Conservation (phyloP, 805 yeast genomes). For the Candida tallmaniae region DNA sequence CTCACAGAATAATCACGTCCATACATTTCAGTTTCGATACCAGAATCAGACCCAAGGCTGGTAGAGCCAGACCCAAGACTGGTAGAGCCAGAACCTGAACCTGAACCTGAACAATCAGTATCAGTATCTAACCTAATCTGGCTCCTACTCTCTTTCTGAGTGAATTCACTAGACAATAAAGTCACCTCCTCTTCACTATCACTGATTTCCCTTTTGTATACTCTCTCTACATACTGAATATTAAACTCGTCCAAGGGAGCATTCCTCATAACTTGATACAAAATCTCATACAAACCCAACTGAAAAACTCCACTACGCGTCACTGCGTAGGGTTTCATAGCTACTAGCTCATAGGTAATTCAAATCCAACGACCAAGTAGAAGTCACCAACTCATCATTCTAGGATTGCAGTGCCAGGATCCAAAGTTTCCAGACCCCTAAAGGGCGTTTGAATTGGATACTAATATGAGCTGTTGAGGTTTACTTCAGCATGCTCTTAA, state of each 20-base stretch:
- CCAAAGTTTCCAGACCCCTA: neutral
- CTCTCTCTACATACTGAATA: slow-evolving; percentile 3
- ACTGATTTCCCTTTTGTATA: slow-evolving; percentile 1
- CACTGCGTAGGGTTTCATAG: neutral
- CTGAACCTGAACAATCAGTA: too few relatives aligned
- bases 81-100: too few relatives aligned
- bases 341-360: neutral
- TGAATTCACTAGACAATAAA: slow-evolving; percentile 6
- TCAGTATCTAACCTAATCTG: neutral
- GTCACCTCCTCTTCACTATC: slow-evolving; percentile 12
- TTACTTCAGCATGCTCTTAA: neutral
- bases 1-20: neutral
- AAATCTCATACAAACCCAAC: too few relatives aligned
- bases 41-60: neutral
- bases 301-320: neutral
- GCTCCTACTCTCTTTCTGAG: neutral
- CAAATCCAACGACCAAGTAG: neutral
- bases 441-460: neutral
- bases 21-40: neutral
- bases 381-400: neutral
- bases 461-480: neutral
- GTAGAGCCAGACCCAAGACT: too few relatives aligned
- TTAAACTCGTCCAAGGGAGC: slow-evolving; percentile 13
- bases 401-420: neutral
- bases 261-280: neutral